phyloP scores from a whole-genome alignment of 306 rosid genomes.

The Prinsepia uniflora region DNA sequence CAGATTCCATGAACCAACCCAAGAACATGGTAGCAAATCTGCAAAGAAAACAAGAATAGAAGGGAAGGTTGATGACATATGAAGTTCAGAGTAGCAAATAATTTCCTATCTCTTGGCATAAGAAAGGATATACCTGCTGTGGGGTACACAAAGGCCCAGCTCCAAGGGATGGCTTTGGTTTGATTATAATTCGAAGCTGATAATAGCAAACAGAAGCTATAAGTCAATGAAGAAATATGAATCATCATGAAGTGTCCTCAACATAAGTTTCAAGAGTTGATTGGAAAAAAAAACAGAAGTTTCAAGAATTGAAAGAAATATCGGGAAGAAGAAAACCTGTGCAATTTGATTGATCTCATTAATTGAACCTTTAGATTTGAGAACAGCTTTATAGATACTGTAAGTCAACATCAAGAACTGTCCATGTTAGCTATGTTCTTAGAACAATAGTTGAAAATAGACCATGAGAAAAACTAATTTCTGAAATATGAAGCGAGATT shows the following conservation, averaged over 20 bases:
- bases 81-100: slow-evolving; percentile 20
- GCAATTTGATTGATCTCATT: slow-evolving; percentile 90
- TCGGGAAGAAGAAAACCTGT: slow-evolving; percentile 70
- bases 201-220: slow-evolving; percentile 27
- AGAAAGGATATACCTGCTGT: slow-evolving; percentile 61
- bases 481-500: slow-evolving; percentile 11
- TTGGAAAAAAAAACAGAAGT: not conserved
- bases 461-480: slow-evolving; percentile 15
- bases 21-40: slow-evolving; percentile 96
- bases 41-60: slow-evolving; percentile 37
- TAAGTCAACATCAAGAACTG: slow-evolving; percentile 30
- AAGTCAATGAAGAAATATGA: slow-evolving; percentile 32
- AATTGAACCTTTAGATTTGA: slow-evolving; percentile 73
- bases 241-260: slow-evolving; percentile 25
- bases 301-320: slow-evolving; percentile 24
- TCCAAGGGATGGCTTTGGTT: slow-evolving; percentile 76
- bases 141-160: slow-evolving; percentile 85
- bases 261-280: slow-evolving; percentile 14
- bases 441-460: slow-evolving; percentile 11
- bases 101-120: slow-evolving; percentile 13
- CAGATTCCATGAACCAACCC: slow-evolving; percentile 94
- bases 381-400: slow-evolving; percentile 79
- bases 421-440: slow-evolving; percentile 18
- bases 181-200: slow-evolving; percentile 88
- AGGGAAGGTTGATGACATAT: slow-evolving; percentile 13